A percentile compares a stretch with the other conserved stretches of the same genome.
These are phyloP conservation scores for Colletotrichum sp. DNA, from an alignment of 2,329 filamentous ascomycete genomes.

Conservation along the genomic window DNA sequence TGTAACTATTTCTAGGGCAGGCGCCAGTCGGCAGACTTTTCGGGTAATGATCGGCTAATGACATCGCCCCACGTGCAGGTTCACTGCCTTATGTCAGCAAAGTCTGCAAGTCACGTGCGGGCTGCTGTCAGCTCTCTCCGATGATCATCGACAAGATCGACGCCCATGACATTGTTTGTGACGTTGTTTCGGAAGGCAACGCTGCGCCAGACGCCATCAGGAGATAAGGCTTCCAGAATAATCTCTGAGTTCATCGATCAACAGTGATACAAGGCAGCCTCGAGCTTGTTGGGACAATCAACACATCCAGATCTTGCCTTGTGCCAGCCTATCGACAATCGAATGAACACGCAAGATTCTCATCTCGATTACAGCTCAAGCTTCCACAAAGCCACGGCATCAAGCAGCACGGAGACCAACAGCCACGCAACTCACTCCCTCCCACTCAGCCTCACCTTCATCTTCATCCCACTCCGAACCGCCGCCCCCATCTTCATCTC, in stretches of 20 bases:
- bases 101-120: neutral
- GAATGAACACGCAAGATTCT: neutral
- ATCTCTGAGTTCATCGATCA: neutral
- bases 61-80: neutral
- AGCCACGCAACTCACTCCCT: neutral
- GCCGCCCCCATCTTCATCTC: slow-evolving; percentile 16
- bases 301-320: neutral
- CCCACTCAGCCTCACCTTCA: neutral
- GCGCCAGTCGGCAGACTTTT: neutral
- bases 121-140: neutral
- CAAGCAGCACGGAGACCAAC: neutral
- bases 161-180: neutral
- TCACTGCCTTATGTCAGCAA: neutral
- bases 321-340: neutral
- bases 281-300: neutral
- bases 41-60: neutral
- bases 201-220: neutral
- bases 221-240: neutral
- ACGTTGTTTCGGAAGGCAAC: neutral
- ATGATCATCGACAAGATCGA: neutral
- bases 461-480: neutral
- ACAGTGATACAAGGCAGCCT: neutral
- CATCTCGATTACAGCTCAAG: neutral
- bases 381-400: neutral
- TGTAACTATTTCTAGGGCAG: neutral